A percentile compares a stretch with the other conserved stretches of the same genome.
phyloP scores from a whole-genome alignment of 2,329 filamentous ascomycete genomes.

The Aspergillus pseudoterreus region DNA sequence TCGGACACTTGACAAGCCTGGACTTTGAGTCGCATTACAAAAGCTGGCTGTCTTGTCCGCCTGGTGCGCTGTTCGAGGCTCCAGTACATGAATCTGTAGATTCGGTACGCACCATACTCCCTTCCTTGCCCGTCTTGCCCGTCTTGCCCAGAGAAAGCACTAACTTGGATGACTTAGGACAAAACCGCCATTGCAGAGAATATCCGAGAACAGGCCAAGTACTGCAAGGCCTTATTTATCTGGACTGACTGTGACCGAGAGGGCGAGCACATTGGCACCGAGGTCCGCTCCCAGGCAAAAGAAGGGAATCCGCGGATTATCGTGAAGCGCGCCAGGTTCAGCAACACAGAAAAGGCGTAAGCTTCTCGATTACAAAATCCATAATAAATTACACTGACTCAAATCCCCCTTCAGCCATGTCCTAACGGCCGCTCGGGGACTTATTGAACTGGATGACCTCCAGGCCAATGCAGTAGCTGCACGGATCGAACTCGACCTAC shows the following conservation, averaged over 20 bases:
- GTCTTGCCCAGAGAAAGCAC: neutral
- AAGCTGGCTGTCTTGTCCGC: slow-evolving; percentile 77
- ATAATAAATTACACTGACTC: neutral
- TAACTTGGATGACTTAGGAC: slow-evolving; percentile 49
- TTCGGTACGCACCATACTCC: slow-evolving; percentile 48
- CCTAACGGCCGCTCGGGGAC: slow-evolving; percentile 72
- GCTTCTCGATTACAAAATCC: slow-evolving; percentile 28
- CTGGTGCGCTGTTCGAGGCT: slow-evolving; percentile 75
- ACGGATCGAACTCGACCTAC: slow-evolving; percentile 85
- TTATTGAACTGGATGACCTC: slow-evolving; percentile 74
- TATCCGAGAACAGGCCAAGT: slow-evolving; percentile 72
- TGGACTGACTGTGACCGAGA: slow-evolving; percentile 99
- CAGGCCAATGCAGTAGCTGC: slow-evolving; percentile 85
- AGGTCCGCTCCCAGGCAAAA: slow-evolving; percentile 78
- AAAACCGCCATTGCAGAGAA: slow-evolving; percentile 80
- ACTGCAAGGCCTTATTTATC: slow-evolving; percentile 76
- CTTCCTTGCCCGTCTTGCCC: neutral
- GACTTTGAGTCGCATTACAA: slow-evolving; percentile 74
- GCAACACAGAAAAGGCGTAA: slow-evolving; percentile 88
- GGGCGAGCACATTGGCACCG: slow-evolving; percentile 91
- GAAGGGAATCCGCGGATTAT: slow-evolving; percentile 70
- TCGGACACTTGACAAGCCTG: slow-evolving; percentile 77
- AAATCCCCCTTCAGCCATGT: slow-evolving; percentile 63
- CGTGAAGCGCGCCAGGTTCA: slow-evolving; percentile 84
- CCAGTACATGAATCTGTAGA: slow-evolving; percentile 67